Evolutionary conservation across 2,329 filamentous ascomycete genomes (phyloP).

Genomic region (Pestalotiopsis sp.): DNA sequence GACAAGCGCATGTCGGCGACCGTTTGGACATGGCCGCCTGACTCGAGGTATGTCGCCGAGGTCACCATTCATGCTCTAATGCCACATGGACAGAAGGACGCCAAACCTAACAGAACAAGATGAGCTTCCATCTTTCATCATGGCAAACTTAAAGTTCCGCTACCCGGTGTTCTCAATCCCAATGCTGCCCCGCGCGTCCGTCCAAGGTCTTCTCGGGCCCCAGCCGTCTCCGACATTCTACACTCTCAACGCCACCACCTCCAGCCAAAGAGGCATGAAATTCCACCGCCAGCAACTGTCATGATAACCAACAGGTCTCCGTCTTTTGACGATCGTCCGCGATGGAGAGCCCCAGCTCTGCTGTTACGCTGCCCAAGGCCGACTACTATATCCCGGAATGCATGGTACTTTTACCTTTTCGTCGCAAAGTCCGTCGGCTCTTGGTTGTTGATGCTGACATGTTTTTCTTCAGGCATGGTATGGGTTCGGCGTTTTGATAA

Average conservation of each 20-base stretch:
- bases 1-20: background rate
- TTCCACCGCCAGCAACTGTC: background rate
- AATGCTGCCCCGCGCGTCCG: too few species aligned
- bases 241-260: background rate
- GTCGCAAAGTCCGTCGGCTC: background rate
- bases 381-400: slow-evolving; percentile 21
- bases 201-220: background rate
- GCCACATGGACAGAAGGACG: background rate
- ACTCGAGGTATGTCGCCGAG: background rate
- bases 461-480: slow-evolving; percentile 17
- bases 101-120: background rate
- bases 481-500: slow-evolving; percentile 18
- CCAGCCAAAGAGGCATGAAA: background rate
- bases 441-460: background rate
- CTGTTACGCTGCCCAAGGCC: slow-evolving; percentile 7
- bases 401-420: slow-evolving; percentile 15
- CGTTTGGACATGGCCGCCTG: background rate
- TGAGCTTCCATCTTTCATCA: background rate
- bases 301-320: background rate
- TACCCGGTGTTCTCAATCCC: too few species aligned
- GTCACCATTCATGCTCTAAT: background rate
- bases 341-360: slow-evolving; percentile 6
- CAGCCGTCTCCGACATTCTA: background rate
- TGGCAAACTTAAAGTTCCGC: background rate
- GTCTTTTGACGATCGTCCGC: background rate